These are phyloP conservation scores for Acer negundo DNA, from an alignment of 345 rosid genomes.

Conservation along the genomic window DNA sequence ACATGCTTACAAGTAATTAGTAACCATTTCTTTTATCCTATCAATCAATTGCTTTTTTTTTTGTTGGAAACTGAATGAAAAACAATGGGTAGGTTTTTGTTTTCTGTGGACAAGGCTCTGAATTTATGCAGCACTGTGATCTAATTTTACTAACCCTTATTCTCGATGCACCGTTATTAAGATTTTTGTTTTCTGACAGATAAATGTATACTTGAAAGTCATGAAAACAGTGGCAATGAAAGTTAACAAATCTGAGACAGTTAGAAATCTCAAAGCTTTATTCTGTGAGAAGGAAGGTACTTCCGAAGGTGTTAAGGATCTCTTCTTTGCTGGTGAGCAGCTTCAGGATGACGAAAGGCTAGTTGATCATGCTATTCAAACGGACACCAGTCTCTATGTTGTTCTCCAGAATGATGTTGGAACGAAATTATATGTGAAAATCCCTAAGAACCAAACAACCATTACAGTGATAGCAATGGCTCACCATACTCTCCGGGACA, in stretches of 20 bases:
- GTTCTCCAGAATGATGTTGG: background rate
- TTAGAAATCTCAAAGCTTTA: slow-evolving; percentile 29
- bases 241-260: slow-evolving; percentile 23
- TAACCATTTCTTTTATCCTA: background rate
- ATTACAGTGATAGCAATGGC: slow-evolving; percentile 25
- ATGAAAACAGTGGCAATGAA: slow-evolving; percentile 29
- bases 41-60: background rate
- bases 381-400: slow-evolving; percentile 29
- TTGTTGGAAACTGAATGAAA: no score
- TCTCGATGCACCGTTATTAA: no score
- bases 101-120: no score
- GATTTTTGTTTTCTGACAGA: slow-evolving; percentile 19
- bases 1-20: background rate
- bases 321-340: slow-evolving; percentile 30
- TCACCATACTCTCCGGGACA: slow-evolving; percentile 24
- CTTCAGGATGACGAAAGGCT: slow-evolving; percentile 27
- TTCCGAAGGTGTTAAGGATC: slow-evolving; percentile 17
- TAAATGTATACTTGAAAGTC: slow-evolving; percentile 32
- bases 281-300: slow-evolving; percentile 31
- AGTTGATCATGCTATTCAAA: slow-evolving; percentile 30
- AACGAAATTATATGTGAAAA: slow-evolving; percentile 23
- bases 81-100: no score
- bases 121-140: no score
- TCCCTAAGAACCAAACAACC: slow-evolving; percentile 21
- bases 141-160: no score